Base-by-base conservation (phyloP, 2,329 filamentous ascomycete genomes). In the Aspergillus jensenii region DNA sequence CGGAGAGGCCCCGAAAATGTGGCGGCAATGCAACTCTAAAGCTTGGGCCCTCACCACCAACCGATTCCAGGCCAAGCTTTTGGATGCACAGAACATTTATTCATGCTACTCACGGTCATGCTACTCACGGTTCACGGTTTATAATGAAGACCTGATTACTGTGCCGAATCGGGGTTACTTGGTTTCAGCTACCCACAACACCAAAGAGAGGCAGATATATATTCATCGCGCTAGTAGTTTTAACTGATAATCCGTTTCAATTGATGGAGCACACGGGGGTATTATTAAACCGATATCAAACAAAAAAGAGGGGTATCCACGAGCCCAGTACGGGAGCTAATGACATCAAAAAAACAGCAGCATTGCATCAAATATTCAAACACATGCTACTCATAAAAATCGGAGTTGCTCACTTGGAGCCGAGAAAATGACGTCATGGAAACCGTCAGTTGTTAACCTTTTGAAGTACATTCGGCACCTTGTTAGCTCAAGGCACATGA, bases 401-500 rank as follows among this genome's bases (percentile, higher is more conserved):
- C n/a, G 19, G 15, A 19, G n/a, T 31, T 12, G 21, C 27, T 15
- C 14, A 14, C 12, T 14, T 23, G n/a, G 19, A 12, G 15, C 25
- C 6, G 3, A 5, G 4, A 19, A 9, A 23, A 44, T 50, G 31
- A 54, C 45, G 51, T 54, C 50, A 54, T 54, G 21, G 7, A 17
- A 11, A 31, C 12, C 8, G 17, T 41, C 6, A 11, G 37, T 27
- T 19, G 35, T 23, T 53, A 8, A 49, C 17, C 9, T 8, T 31
- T 31, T 3, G 8, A 31, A 31, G 27, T 31, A 31, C 3, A 31
- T 31, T 31, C 27, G 9, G 27, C 27, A 31, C 35, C 35, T n/a
- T 37, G 14, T 50, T 25, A 11, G 15, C 39, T 59, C 31, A 58
- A 31, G 56, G 56, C 27, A 58, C 52, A 25, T 48, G 21, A 14